Conservation (phyloP, 2,329 filamentous ascomycete species). For the Neofusicoccum sp. region DNA sequence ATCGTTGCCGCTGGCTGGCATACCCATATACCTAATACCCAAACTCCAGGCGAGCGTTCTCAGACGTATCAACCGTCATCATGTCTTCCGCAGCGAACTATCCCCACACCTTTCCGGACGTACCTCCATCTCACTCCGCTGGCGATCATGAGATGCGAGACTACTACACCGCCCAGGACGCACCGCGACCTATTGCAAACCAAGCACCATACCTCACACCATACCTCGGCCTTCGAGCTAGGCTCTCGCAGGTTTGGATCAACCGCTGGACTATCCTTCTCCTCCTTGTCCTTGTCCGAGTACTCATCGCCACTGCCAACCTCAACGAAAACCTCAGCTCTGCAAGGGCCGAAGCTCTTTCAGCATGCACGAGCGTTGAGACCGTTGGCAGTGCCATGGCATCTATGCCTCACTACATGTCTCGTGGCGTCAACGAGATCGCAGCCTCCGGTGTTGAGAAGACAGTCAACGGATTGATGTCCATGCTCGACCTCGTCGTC, state of each 20-base stretch:
- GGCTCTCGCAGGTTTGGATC: conserved; percentile 94
- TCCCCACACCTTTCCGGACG: conserved; percentile 54
- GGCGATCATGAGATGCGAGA: conserved; percentile 61
- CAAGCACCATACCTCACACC: conserved; percentile 75
- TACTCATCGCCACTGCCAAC: conserved; percentile 71
- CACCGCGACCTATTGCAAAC: conserved; percentile 57
- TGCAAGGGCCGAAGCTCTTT: conserved; percentile 77
- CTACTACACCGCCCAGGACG: conserved; percentile 56
- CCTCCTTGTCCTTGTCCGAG: conserved; percentile 76
- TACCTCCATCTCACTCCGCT: conserved; percentile 59
- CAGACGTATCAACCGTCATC: conserved; percentile 27
- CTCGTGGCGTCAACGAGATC: conserved; percentile 81
- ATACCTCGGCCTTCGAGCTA: conserved; percentile 84
- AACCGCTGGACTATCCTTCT: conserved; percentile 95
- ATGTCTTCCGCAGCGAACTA: conserved; percentile 53
- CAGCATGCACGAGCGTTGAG: conserved; percentile 89
- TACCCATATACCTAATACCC: conserved; percentile 30
- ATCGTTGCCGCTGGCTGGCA: conserved; percentile 21
- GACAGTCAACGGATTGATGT: conserved; percentile 75
- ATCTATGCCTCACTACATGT: conserved; percentile 96
- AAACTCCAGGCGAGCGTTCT: conserved; percentile 31
- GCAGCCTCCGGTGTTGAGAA: conserved; percentile 77
- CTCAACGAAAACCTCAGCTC: conserved; percentile 72
- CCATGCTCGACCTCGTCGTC: conserved; percentile 73
- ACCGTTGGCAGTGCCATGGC: conserved; percentile 92